Evolutionary conservation across 2,329 filamentous ascomycete species (phyloP).

Genomic region (Botryotinia globosa): DNA sequence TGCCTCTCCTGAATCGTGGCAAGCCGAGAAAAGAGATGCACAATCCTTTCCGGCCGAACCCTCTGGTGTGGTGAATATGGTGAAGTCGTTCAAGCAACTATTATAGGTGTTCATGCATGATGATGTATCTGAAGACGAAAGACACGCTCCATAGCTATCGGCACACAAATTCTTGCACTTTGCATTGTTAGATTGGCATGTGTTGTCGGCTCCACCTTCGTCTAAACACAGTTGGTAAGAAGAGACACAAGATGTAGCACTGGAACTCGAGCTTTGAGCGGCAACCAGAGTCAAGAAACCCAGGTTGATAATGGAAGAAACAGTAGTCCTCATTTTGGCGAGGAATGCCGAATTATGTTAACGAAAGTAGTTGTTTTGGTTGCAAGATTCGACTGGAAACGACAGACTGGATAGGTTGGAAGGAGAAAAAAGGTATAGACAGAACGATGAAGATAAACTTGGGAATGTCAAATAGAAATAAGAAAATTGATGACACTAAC

Average conservation of each 20-base stretch:
- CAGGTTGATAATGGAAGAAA: not conserved
- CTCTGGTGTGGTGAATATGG: slow-evolving; percentile 18
- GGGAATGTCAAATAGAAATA: not conserved
- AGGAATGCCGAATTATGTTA: not conserved
- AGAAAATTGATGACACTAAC: not conserved
- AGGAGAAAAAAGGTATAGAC: not conserved
- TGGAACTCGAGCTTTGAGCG: slow-evolving; percentile 11
- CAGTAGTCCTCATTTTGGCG: not conserved
- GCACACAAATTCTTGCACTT: slow-evolving; percentile 22
- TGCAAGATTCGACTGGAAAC: not conserved
- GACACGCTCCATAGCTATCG: slow-evolving; percentile 1
- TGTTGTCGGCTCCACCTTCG: slow-evolving; percentile 22
- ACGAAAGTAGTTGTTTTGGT: not conserved
- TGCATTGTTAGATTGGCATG: slow-evolving; percentile 21
- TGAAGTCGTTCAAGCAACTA: slow-evolving; percentile 19
- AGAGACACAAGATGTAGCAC: slow-evolving; percentile 16
- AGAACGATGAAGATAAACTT: not conserved
- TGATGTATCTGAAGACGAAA: not conserved
- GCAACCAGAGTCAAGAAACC: not conserved
- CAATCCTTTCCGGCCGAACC: slow-evolving; percentile 23
- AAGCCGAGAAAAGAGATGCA: slow-evolving; percentile 22
- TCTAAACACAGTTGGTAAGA: slow-evolving; percentile 21
- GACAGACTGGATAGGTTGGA: not conserved
- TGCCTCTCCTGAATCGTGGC: slow-evolving; percentile 19
- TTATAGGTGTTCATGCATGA: slow-evolving; percentile 9